Evolutionary conservation across 768 basidiomycete species (phyloP), one percentile per base, ranked within the genome.

Genomic region (Royoungia palumana): DNA sequence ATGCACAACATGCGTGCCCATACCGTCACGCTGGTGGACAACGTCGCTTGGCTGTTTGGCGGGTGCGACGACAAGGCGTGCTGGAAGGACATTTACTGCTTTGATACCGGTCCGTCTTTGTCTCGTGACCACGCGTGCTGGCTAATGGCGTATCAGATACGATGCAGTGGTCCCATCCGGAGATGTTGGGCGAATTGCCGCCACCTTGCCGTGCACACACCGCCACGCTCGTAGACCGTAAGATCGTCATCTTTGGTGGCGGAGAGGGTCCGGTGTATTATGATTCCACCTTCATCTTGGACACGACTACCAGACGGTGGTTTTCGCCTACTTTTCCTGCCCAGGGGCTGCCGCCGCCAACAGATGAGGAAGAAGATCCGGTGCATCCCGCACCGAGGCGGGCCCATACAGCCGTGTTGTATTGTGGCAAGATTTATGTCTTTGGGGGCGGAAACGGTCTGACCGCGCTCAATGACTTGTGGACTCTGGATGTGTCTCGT

Each of bases 361-460:
- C 50, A 14, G 44, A 16, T 5, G 32, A 16, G 13, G 32, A 16
- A 1, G 16, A 40, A 0, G 46, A 50, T 8, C 51, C 58, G 19
- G 64, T 62, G 20, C 66, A 67, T 36, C 83, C 89, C 0, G 77
- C 81, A 3, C 82, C 86, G 3, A 82, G 94, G 9, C 82, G 94
- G 22, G 93, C 94, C 2, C 94, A 97, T 66, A 89, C 91, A 0
- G 81, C 90, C 1, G 87, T 94, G 13, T 69, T 82, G 19, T 84
- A 91, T 59, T 71, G 73, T 24, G 75, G 77, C 49, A 85, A 80
- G 61, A 77, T 97, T 0, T 90, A 88, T 73, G 69, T 96, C 4
- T 96, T 95, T 59, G 94, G 93, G 8, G 93, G 94, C n/a, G 94
- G 94, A 3, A 94, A 92, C 50, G 94, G 94, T 0, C 74, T 86